These are phyloP conservation scores for Hyphodiscus sp. DNA, from an alignment of 2,329 filamentous ascomycete genomes.

Conservation along the genomic window DNA sequence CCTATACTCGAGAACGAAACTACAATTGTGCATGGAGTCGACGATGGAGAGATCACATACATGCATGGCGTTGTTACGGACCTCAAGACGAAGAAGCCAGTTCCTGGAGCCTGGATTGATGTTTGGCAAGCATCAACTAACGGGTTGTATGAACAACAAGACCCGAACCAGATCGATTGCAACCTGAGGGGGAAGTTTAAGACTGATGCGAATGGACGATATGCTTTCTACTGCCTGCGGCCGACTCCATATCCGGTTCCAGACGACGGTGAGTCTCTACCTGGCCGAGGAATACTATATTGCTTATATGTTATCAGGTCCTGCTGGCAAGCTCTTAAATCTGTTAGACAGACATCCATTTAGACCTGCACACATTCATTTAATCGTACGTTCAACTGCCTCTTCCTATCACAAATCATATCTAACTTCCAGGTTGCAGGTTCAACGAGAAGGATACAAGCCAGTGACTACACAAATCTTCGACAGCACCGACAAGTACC, in stretches of 20 bases:
- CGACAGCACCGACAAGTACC: constrained; percentile 59
- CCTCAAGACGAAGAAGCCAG: constrained; percentile 46
- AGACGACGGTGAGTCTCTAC: constrained; percentile 22
- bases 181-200: constrained; percentile 58
- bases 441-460: constrained; percentile 43
- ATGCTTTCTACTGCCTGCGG: constrained; percentile 43
- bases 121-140: constrained; percentile 62
- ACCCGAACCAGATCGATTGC: constrained; percentile 51
- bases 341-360: constrained; percentile 55
- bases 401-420: neutral
- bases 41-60: constrained; percentile 42
- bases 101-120: constrained; percentile 51
- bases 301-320: constrained; percentile 33
- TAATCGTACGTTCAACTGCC: constrained; percentile 39
- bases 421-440: constrained; percentile 7
- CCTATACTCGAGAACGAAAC: constrained; percentile 49
- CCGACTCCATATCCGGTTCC: constrained; percentile 36
- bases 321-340: constrained; percentile 50
- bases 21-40: constrained; percentile 46
- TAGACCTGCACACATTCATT: constrained; percentile 58
- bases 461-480: constrained; percentile 73
- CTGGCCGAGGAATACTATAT: neutral
- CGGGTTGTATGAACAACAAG: constrained; percentile 53
- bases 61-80: constrained; percentile 54
- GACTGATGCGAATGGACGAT: constrained; percentile 50